phyloP scores from a whole-genome alignment of 1,284 basidiomycete genomes.

The Rhodotorula sp. region DNA sequence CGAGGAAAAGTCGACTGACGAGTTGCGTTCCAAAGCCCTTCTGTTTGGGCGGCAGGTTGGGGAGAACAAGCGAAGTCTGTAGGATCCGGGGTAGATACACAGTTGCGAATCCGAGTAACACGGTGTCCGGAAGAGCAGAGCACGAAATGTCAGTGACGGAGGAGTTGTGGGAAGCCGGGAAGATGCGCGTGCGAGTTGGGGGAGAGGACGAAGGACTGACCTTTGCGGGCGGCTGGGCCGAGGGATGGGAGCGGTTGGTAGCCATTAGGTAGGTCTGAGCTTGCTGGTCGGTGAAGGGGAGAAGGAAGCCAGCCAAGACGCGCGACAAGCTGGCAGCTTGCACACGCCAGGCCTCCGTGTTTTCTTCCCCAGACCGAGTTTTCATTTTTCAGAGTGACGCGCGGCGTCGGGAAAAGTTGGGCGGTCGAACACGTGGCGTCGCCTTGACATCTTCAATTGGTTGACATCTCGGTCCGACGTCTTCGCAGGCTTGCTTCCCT shows the following conservation, averaged over 20 bases:
- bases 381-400: not conserved
- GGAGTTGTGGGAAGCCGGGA: not conserved
- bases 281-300: not conserved
- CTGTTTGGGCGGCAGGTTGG: conserved; percentile 44
- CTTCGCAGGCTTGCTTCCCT: no score
- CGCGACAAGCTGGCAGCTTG: not conserved
- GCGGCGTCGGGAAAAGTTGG: not conserved
- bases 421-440: no score
- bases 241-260: not conserved
- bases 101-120: not conserved
- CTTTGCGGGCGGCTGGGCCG: conserved; percentile 6
- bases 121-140: not conserved
- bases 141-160: not conserved
- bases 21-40: conserved; percentile 34
- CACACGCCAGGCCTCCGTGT: not conserved
- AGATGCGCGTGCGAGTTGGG: not conserved
- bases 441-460: no score
- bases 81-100: not conserved
- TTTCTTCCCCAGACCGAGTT: not conserved
- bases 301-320: not conserved
- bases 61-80: conserved; percentile 20
- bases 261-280: not conserved
- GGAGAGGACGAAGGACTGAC: not conserved
- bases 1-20: not conserved
- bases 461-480: no score